A percentile compares a stretch with the other conserved stretches of the same genome.
These are phyloP conservation scores for Strobilomyces dryophilus DNA, from an alignment of 768 basidiomycete species.

Conservation along the genomic window DNA sequence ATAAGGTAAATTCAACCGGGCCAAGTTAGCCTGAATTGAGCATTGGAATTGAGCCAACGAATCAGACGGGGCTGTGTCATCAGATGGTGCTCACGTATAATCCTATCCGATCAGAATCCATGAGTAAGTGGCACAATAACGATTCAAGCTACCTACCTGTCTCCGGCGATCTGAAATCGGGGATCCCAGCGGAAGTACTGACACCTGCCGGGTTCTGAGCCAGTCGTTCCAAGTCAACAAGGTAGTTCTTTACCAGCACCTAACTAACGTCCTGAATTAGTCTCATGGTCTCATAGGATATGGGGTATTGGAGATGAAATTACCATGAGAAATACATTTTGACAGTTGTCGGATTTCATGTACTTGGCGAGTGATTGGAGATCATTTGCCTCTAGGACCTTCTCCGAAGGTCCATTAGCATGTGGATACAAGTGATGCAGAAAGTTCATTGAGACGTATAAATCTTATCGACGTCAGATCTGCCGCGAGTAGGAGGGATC, in stretches of 20 bases:
- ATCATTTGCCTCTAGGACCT: constrained; percentile 34
- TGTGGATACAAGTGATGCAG: not conserved
- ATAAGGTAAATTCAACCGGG: constrained; percentile 75
- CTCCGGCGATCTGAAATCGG: constrained; percentile 84
- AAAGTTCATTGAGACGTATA: constrained; percentile 11
- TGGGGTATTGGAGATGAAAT: constrained; percentile 4
- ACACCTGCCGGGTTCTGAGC: constrained; percentile 43
- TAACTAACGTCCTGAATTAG: constrained; percentile 36
- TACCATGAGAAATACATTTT: constrained; percentile 73
- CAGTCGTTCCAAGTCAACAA: not conserved
- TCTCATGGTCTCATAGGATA: not conserved
- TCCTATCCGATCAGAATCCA: constrained; percentile 4
- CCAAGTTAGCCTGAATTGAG: constrained; percentile 61
- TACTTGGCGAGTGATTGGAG: constrained; percentile 54
- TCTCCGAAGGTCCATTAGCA: constrained; percentile 7
- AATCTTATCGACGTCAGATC: not conserved
- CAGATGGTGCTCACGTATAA: constrained; percentile 26
- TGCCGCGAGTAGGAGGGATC: not conserved
- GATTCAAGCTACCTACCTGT: constrained; percentile 52
- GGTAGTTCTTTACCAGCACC: constrained; percentile 53
- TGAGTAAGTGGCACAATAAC: not conserved
- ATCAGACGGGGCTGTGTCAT: not conserved
- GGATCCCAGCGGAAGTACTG: constrained; percentile 79
- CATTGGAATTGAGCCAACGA: not conserved
- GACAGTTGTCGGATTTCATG: constrained; percentile 64